Base-by-base conservation (phyloP, 768 basidiomycete species). In the Candolleomyces eurysporus region DNA sequence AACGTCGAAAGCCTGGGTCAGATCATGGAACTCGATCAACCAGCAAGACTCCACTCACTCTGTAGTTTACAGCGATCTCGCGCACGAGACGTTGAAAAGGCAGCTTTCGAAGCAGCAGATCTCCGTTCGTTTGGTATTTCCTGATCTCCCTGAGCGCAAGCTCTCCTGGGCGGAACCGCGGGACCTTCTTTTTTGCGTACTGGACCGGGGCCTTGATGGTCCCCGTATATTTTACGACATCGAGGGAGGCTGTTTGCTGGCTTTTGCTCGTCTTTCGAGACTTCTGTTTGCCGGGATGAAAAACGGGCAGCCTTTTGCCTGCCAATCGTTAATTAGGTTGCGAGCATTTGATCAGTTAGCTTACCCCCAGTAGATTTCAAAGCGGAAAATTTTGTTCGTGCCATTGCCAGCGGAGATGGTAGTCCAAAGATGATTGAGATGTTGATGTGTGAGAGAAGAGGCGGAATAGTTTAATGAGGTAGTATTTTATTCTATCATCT, bases 1-100 rank as follows among this genome's bases (percentile, higher is more conserved):
- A 84, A 36, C 11, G 14, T 13, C 87, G 14, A 11, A 49, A 66
- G 16, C 19, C 84, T 77, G 71, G 88, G 85, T 48, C 87, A 14
- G 43, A 48, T 48, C 31, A 10, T 7, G 36, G 26, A 22, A 52
- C 13, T 11, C 42, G n/a, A 43, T 13, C 7, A 3, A 22, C 13
- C 36, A 52, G 36, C 22, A 49, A 48, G 14, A 55, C 7, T 40
- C 26, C 2, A 39, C 60, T 3, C 46, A 68, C 67, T 60, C 65
- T 68, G 53, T 61, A 65, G 2, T 67, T 58, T 19, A 63, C 57
- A 0, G 68, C 68, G 13, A 71, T 65, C 42, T 71, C 70, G 16
- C 68, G 66, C 17, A 71, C 67, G 16, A 71, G 63, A 10, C 67
- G 58, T 22, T 68, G 67, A 58, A 71, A 71, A 0, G 70, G 67